Evolutionary conservation across 148 eudicot species (phyloP).

Genomic region (Mesembryanthemum crystallinum): DNA sequence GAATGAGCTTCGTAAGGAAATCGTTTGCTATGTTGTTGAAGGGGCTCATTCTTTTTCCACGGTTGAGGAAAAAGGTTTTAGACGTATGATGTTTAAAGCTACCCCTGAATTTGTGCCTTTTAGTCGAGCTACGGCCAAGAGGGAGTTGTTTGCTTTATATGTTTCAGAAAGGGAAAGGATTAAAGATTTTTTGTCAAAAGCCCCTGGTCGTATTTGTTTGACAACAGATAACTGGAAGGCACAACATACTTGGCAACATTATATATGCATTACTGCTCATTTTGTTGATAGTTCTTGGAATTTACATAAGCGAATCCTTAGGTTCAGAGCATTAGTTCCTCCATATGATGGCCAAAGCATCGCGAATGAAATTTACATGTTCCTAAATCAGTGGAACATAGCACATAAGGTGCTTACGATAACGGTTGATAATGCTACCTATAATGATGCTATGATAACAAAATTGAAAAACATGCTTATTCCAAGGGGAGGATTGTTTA

Average conservation of each 20-base stretch:
- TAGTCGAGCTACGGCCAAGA: not conserved
- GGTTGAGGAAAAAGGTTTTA: not conserved
- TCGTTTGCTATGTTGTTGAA: not conserved
- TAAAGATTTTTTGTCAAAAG: not conserved
- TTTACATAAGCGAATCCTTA: not conserved
- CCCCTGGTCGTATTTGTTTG: not conserved
- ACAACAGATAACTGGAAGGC: not conserved
- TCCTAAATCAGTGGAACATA: not conserved
- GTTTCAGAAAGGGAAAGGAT: not conserved
- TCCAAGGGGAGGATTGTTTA: not conserved
- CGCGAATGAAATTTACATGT: not conserved
- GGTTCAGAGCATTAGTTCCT: not conserved
- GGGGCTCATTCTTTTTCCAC: not conserved
- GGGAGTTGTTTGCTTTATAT: not conserved
- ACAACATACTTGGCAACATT: not conserved
- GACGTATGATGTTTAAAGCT: not conserved
- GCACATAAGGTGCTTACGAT: not conserved
- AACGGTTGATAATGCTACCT: not conserved
- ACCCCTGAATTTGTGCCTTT: not conserved
- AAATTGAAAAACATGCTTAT: not conserved
- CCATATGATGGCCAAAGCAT: constrained; percentile 1
- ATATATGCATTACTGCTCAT: not conserved
- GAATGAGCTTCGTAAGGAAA: not conserved
- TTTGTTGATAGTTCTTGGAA: constrained; percentile 2
- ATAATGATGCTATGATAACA: not conserved